These are phyloP conservation scores for Rhizoclosmatium globosum DNA, from an alignment of 192 early-diverging fungal genomes.

Conservation along the genomic window DNA sequence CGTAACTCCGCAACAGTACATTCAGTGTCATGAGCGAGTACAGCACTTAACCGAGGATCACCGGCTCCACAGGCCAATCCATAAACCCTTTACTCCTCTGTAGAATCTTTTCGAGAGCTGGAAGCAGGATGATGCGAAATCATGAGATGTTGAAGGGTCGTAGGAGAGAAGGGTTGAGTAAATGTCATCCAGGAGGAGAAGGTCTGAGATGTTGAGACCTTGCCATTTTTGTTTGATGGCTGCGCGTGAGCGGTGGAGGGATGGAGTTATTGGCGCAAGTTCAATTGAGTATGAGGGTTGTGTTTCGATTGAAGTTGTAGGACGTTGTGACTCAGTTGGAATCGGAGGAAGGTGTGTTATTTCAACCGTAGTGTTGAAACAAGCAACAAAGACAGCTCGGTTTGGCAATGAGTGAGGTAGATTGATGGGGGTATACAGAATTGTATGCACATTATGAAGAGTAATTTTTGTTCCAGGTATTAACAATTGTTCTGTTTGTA, in stretches of 20 bases:
- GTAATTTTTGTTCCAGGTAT: slow-evolving; percentile 4
- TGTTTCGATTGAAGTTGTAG: neutral
- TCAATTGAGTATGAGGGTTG: neutral
- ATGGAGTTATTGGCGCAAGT: neutral
- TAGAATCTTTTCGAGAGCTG: slow-evolving; percentile 3
- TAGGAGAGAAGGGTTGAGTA: neutral
- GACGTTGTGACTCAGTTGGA: neutral
- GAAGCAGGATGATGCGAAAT: neutral
- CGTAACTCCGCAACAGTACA: slow-evolving; percentile 7
- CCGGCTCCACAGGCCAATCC: slow-evolving; percentile 12
- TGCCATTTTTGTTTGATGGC: slow-evolving; percentile 1
- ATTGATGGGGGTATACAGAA: neutral
- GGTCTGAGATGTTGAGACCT: slow-evolving; percentile 12
- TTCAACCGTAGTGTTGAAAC: slow-evolving; percentile 21
- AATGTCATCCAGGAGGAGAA: slow-evolving; percentile 16
- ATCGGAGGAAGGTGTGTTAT: neutral
- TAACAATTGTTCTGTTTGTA: neutral
- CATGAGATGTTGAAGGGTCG: neutral
- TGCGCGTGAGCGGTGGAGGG: neutral
- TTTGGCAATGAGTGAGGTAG: neutral
- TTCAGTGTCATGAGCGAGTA: neutral
- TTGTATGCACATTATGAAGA: slow-evolving; percentile 20
- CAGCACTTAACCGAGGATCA: neutral
- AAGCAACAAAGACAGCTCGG: slow-evolving; percentile 24
- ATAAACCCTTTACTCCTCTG: neutral